Base-by-base conservation (phyloP, 2,329 filamentous ascomycete species). In the Onygenales sp. region DNA sequence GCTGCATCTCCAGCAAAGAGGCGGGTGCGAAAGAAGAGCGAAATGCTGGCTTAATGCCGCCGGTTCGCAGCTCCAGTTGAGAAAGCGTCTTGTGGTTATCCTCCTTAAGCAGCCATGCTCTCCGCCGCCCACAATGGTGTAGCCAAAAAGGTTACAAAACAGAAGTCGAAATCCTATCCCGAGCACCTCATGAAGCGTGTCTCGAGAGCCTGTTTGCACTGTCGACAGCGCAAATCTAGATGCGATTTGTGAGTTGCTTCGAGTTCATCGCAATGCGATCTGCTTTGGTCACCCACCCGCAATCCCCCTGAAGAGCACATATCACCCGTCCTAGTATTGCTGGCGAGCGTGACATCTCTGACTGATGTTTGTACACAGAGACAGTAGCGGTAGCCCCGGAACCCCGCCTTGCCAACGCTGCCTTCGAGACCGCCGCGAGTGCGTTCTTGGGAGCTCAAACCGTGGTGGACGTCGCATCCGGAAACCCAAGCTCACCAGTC, bases 381-480 rank as follows among this genome's bases (percentile, higher is more conserved):
- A 74, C 61, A 62, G 67, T 62, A 69, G 77, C 72, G 67, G 77
- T 65, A 65, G 70, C 68, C 65, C 76, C 63, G 65, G 74, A 63
- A 62, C 75, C 70, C 73, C 73, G 32, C 80, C 80, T 31, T 83
- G 80, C 59, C 74, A 79, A 50, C 70, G 80, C 52, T 83, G 80
- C 65, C 74, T 78, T 56, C 75, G 76, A 59, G 79, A 82, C 57
- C 71, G 74, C 53, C 77, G 78, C 51, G 78, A 82, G 56, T 83
- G 80, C 62, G 73, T 83, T 9, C 72, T 83, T 17, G 80, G 79
- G 6, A 76, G 77, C 44, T 81, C 78, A 47, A 82, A 82, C 61
- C 76, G 80, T 52, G 80, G 80, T 45, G 80, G 80, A 11, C 73
- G 79, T 52, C 74, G 80, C 46, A 74, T 82, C 54, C 75, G 79